A percentile compares a stretch with the other conserved stretches of the same genome.
Conservation (phyloP, 73 alveolate genomes). For the Effrenium voratum region DNA sequence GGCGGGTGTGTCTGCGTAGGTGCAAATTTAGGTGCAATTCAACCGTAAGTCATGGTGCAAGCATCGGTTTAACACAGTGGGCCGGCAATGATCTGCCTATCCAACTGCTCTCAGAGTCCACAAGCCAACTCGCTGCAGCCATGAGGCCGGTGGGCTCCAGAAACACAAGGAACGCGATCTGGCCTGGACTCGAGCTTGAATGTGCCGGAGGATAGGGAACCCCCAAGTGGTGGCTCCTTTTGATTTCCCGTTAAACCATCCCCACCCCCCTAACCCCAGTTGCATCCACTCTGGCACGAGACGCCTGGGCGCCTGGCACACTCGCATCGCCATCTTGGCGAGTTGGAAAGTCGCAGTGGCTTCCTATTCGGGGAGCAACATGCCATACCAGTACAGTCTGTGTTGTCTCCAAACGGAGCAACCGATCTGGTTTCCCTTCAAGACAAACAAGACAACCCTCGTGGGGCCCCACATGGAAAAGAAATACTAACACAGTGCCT, state of each 20-base stretch:
- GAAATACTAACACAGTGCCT: not conserved
- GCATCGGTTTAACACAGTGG: too few species aligned
- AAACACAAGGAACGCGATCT: constrained; percentile 52
- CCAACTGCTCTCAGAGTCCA: too few species aligned
- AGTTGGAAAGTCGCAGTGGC: constrained; percentile 78
- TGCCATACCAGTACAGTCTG: not conserved
- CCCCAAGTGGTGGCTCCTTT: too few species aligned
- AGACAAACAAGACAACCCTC: not conserved
- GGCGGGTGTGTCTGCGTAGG: too few species aligned
- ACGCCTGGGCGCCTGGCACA: not conserved
- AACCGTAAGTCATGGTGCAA: too few species aligned
- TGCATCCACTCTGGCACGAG: not conserved
- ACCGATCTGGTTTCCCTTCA: not conserved
- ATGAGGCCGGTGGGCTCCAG: constrained; percentile 68
- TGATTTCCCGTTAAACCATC: not conserved
- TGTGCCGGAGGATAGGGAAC: too few species aligned
- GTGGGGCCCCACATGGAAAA: not conserved
- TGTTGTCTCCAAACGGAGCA: not conserved
- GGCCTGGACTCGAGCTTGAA: constrained; percentile 32
- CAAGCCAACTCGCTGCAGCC: not conserved
- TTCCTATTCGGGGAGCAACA: constrained; percentile 49
- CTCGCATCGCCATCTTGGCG: constrained; percentile 80
- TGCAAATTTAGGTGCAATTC: too few species aligned
- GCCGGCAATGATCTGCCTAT: too few species aligned
- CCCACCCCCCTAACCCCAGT: not conserved